Base-by-base conservation (phyloP, 2,329 filamentous ascomycete genomes). In the Aspergillus bombycis region DNA sequence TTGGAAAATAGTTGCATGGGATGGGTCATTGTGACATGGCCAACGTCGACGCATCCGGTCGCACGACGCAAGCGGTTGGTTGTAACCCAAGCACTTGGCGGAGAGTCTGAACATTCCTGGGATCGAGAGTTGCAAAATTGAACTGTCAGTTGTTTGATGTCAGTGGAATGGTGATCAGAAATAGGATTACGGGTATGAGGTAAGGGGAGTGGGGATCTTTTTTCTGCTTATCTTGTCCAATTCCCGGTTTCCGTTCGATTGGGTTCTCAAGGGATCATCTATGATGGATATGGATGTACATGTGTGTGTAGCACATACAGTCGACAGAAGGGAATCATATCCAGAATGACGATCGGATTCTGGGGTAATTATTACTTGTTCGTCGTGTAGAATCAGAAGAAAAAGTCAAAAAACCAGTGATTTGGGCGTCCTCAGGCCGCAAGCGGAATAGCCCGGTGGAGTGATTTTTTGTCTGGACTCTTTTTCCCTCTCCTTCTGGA, bases 11-110 rank as follows among this genome's bases (percentile, higher is more conserved):
- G 61, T 62, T 38, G n/a, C 1, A 36, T 54, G 16, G 30, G 32
- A 55, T 19, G 53, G 55, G 43, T 60, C 63, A 62, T 38, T 63
- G 54, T 67, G 61, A 67, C 61, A 60, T 60, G 62, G 8, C 59
- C 54, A 57, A 55, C 58, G 23, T 56, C 58, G 52, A 63, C 61
- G 59, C 58, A 58, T 65, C 38, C 63, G 65, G 58, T 14, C 9
- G 2, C 56, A 52, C 58, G 57, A 60, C 62, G 62, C 62, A 64
- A 60, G 57, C 62, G 61, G 64, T 53, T 38, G 30, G 32, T 52
- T 46, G 45, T 19, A 48, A 45, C 41, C 56, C 21, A 57, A 46
- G 63, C 60, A 30, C 28, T 54, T 60, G 58, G 30, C 41, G 53
- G 56, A 19, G 19, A 19, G 38, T 41, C 38, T 41, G 38, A 50